phyloP scores from a whole-genome alignment of 2,329 filamentous ascomycete genomes.

The Whalleya microplaca region DNA sequence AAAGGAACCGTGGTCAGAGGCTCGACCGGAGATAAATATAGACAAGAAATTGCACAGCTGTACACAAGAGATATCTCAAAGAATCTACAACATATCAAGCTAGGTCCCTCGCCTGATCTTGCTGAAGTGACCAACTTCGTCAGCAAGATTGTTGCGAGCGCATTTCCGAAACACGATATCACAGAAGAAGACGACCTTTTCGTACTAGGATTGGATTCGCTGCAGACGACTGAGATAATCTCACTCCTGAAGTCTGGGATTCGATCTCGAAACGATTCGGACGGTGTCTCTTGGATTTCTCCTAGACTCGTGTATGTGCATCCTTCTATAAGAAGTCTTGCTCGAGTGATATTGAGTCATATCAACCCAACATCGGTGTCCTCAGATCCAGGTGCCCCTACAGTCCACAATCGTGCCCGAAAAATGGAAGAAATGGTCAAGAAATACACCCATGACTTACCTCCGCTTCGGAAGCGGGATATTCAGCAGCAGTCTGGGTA shows the following conservation, averaged over 20 bases:
- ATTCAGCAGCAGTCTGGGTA: not conserved
- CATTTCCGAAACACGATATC: constrained; percentile 2
- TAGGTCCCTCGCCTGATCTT: not conserved
- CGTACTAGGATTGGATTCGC: constrained; percentile 20
- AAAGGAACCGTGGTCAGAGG: constrained; percentile 16
- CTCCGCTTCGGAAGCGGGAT: not conserved
- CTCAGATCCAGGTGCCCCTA: not conserved
- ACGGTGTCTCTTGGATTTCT: constrained; percentile 3
- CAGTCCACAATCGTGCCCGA: not conserved
- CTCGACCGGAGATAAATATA: constrained; percentile 1
- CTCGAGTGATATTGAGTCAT: constrained; percentile 1
- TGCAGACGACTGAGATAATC: constrained; percentile 20
- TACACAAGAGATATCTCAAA: not conserved
- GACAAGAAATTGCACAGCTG: constrained; percentile 4
- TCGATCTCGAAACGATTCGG: not conserved
- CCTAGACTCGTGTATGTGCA: constrained; percentile 19
- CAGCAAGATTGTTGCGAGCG: constrained; percentile 6
- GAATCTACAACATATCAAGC: not conserved
- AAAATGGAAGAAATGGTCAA: constrained; percentile 8
- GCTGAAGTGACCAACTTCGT: constrained; percentile 3
- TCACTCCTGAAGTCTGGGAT: constrained; percentile 15
- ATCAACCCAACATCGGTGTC: not conserved
- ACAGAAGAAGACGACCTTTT: constrained; percentile 20
- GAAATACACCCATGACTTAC: constrained; percentile 6
- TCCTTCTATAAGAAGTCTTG: constrained; percentile 17